A percentile compares a stretch with the other conserved stretches of the same genome.
phyloP scores from a whole-genome alignment of 306 rosid genomes.

The Alnus glutinosa region DNA sequence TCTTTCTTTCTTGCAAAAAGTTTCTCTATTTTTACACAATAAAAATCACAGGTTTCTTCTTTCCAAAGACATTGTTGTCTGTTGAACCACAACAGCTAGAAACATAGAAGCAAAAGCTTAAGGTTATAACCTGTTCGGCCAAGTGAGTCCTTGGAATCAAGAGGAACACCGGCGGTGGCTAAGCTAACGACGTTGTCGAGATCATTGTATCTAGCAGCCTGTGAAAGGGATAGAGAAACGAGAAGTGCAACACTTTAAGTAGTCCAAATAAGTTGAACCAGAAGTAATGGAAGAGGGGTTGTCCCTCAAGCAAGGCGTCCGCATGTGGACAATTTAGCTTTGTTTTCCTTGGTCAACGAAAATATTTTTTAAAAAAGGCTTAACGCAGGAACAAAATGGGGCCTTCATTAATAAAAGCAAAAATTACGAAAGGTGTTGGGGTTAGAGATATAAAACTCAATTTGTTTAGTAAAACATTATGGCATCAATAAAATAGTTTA shows the following conservation, averaged over 20 bases:
- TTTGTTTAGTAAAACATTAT: too few species aligned
- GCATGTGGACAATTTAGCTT: slow-evolving; percentile 3
- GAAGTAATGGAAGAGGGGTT: background rate
- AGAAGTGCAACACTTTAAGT: background rate
- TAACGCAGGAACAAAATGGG: too few species aligned
- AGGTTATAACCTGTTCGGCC: slow-evolving; percentile 63
- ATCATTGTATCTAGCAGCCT: slow-evolving; percentile 85
- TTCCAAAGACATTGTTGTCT: background rate
- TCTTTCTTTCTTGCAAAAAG: background rate
- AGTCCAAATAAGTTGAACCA: background rate
- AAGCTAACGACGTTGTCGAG: slow-evolving; percentile 58
- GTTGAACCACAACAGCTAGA: background rate
- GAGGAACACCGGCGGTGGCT: slow-evolving; percentile 55
- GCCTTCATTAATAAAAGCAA: too few species aligned
- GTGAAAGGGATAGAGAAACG: background rate
- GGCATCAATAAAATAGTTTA: too few species aligned
- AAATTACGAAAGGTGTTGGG: too few species aligned
- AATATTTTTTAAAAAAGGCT: too few species aligned
- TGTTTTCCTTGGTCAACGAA: too few species aligned
- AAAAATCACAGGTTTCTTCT: background rate
- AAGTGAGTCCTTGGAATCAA: slow-evolving; percentile 67
- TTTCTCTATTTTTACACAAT: background rate
- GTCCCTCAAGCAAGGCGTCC: slow-evolving; percentile 64
- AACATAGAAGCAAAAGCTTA: background rate
- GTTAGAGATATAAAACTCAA: too few species aligned